Evolutionary conservation across 768 basidiomycete species (phyloP).

Genomic region (Hypholoma fasciculare): DNA sequence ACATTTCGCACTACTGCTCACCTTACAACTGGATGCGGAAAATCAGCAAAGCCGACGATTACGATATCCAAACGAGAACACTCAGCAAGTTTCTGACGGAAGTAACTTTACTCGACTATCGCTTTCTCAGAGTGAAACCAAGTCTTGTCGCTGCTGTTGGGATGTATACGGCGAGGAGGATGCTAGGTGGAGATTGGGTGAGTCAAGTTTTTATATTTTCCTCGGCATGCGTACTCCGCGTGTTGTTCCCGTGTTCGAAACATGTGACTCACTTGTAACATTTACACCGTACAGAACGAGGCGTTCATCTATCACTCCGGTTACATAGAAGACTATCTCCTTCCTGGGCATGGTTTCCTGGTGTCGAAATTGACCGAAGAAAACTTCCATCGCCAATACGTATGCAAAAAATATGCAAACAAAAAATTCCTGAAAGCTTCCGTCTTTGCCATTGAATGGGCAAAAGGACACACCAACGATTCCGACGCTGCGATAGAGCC

Average conservation of each 20-base stretch:
- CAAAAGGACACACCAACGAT: slow-evolving; percentile 47
- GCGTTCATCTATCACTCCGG: slow-evolving; percentile 92
- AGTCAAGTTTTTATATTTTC: slow-evolving; percentile 36
- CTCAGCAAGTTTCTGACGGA: slow-evolving; percentile 98
- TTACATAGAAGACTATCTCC: slow-evolving; percentile 86
- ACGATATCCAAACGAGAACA: slow-evolving; percentile 96
- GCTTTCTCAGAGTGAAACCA: slow-evolving; percentile 92
- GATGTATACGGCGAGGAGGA: slow-evolving; percentile 94
- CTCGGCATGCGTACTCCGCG: slow-evolving; percentile 12
- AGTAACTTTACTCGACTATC: slow-evolving; percentile 89
- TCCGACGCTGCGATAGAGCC: slow-evolving; percentile 35
- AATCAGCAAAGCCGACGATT: slow-evolving; percentile 98
- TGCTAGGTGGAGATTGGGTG: slow-evolving; percentile 97
- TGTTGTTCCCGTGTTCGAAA: slow-evolving; percentile 12
- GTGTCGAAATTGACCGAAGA: slow-evolving; percentile 80
- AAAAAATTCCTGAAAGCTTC: slow-evolving; percentile 98
- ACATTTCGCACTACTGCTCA: slow-evolving; percentile 95
- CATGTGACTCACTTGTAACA: slow-evolving; percentile 36
- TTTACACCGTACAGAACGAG: slow-evolving; percentile 61
- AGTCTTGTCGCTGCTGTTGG: slow-evolving; percentile 93
- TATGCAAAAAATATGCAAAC: slow-evolving; percentile 95
- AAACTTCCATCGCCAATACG: slow-evolving; percentile 81
- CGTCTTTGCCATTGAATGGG: slow-evolving; percentile 75
- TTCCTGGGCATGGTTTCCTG: slow-evolving; percentile 78
- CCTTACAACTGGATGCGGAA: slow-evolving; percentile 99